Evolutionary conservation across 2,329 filamentous ascomycete genomes (phyloP), one percentile per base, ranked within the genome.

Genomic region (Microsporum audouinii): DNA sequence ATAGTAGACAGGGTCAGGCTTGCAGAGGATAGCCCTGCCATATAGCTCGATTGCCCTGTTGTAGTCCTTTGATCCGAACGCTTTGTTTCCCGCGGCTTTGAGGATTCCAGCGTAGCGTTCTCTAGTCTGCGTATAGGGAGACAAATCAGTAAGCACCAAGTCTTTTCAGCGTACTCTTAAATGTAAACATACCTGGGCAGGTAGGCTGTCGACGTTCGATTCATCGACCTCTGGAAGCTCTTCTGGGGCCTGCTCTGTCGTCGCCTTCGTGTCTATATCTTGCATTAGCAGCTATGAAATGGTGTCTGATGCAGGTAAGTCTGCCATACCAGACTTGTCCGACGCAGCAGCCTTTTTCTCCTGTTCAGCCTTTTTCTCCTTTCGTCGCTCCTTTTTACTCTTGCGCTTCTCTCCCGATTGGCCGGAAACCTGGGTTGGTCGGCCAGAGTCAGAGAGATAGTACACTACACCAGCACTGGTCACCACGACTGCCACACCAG

Each of bases 1-100:
- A 82, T 95, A 99, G 82, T 94, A 99, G 73, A 99, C 91, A 36
- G 94, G 91, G 71, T 99, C 94, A 62, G 91, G 88, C 79, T 94
- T 95, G 87, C 94, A 97, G 58, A 97, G 79, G 69, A 99, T 95
- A 58, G 94, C 94, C 78, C 95, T 89, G 67, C 89, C 89, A 78
- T 99, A 99, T 39, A 99, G 85, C 3, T 91, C 88, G 72, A 99
- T 99, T 67, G 94, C 94, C 69, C 84, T 86, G 76, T 90, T 87
- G 78, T 96, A 96, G 71, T 95, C 88, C 78, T 96, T 97, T 67
- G 86, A 85, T 63, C 90, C 91, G 71, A 96, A 99, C 5, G 94
- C 90, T 78, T 94, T 95, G 82, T 99, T 99, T 63, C 94, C 94
- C 33, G 89, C 88, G 64, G 89, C 89, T 81, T 99, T 99, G 67